Base-by-base conservation (phyloP, 2,329 filamentous ascomycete genomes). In the Trichoderma aggressivum region DNA sequence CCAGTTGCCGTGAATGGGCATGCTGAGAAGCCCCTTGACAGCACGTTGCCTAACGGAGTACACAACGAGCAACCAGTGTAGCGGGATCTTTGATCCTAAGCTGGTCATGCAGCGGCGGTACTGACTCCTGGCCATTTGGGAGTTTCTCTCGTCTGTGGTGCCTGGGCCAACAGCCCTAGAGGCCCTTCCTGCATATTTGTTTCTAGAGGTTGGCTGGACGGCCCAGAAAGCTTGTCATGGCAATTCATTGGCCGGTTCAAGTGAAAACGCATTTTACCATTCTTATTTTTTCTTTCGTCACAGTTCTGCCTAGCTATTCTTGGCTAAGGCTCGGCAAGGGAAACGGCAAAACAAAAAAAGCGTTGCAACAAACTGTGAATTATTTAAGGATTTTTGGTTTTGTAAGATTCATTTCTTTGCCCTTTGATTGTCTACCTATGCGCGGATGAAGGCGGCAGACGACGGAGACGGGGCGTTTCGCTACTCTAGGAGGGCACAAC, bases 1-100 rank as follows among this genome's bases (percentile, higher is more conserved):
- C 16, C 24, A 7, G 36, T 24, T n/a, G 16, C n/a, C 16, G 21
- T 64, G 56, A 74, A 74, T n/a, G 74, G 75, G 18, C 59, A 70
- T 50, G 30, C 28, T 7, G 67, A 66, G 53, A 53, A 56, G 4
- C 24, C 67, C n/a, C 24, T 39, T 47, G 28, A 36, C 36, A 16
- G 14, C n/a, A 16, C 30, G 12, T 28, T 56, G 34, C 14, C 67
- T n/a, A 72, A 72, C 18, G 71, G 71, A 3, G 62, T 71, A n/a
- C 69, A 71, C 56, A 26, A 60, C 53, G 71, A 64, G n/a, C 58
- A 65, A 32, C 58, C 32, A 7, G 69, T 30, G 34, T 53, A 59
- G 34, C 24, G 55, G 59, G 39, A 30, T 28, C 12, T 39, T 26
- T 16, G 36, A 47, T 68, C 34, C 34, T 65, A 47, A 53, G 32